Conservation (phyloP, 805 yeast species). For the Candida argentea region DNA sequence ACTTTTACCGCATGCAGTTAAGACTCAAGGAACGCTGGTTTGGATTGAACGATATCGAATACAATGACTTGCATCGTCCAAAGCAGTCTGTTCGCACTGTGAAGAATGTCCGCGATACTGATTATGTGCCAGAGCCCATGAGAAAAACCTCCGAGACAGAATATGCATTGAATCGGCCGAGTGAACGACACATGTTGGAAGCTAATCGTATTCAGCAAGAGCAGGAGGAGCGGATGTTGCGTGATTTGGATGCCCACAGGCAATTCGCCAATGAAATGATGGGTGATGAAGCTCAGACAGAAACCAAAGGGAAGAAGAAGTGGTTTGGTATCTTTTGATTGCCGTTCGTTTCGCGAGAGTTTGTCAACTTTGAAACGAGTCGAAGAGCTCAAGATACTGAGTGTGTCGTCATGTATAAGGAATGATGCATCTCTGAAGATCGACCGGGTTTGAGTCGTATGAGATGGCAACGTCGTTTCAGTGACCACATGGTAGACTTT, state of each 20-base stretch:
- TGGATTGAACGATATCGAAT: conserved; percentile 53
- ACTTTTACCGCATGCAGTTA: conserved; percentile 54
- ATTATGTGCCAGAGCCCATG: conserved; percentile 31
- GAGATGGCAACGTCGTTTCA: too few relatives aligned
- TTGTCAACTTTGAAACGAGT: too few relatives aligned
- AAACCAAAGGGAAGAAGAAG: conserved; percentile 10
- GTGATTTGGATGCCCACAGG: conserved; percentile 21
- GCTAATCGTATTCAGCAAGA: conserved; percentile 65
- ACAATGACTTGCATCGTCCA: conserved; percentile 49
- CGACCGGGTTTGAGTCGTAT: too few relatives aligned
- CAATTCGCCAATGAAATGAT: conserved; percentile 12
- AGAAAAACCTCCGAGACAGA: conserved; percentile 36
- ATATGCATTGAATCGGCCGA: conserved; percentile 54
- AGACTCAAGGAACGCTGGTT: conserved; percentile 40
- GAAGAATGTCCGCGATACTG: conserved; percentile 34
- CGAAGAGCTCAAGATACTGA: too few relatives aligned
- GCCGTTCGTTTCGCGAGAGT: too few relatives aligned
- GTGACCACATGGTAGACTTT: too few relatives aligned
- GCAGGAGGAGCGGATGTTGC: conserved; percentile 43
- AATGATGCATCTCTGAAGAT: too few relatives aligned
- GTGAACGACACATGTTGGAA: conserved; percentile 60
- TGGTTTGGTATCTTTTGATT: conserved; percentile 11
- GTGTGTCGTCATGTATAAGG: too few relatives aligned
- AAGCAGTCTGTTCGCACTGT: conserved; percentile 27
- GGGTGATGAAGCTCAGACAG: conserved; percentile 3